Percentiles rank a stretch among this genome's conserved stretches.
These are phyloP conservation scores for Phytophthora foliorum DNA, from an alignment of 352 stramenopile species.

Conservation along the genomic window DNA sequence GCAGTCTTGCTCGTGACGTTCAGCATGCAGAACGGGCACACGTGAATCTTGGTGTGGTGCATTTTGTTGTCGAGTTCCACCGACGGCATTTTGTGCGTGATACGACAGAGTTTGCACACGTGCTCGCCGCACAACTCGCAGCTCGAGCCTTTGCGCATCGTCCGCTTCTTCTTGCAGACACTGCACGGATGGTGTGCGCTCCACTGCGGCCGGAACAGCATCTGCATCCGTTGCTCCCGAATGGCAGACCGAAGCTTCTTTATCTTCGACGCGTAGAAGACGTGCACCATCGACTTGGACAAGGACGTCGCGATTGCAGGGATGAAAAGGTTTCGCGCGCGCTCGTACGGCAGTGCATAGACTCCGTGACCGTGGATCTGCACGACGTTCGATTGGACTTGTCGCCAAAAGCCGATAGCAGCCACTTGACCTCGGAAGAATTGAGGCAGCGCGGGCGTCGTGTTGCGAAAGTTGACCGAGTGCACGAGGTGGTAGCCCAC, in stretches of 20 bases:
- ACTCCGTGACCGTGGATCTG: constrained; percentile 36
- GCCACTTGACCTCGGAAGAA: constrained; percentile 37
- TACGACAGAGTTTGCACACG: constrained; percentile 33
- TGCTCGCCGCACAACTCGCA: constrained; percentile 36
- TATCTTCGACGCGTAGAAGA: constrained; percentile 38
- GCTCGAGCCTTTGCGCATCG: constrained; percentile 32
- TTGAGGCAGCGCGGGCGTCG: constrained; percentile 18
- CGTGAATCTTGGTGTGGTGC: constrained; percentile 27
- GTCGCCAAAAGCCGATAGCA: constrained; percentile 34
- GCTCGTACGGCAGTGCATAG: constrained; percentile 28
- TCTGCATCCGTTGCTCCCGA: constrained; percentile 30
- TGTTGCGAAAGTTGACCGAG: constrained; percentile 30
- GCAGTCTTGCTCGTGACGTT: constrained; percentile 27
- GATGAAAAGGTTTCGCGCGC: constrained; percentile 31
- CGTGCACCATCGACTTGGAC: constrained; percentile 36
- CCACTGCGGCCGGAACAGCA: constrained; percentile 26
- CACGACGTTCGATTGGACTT: constrained; percentile 31
- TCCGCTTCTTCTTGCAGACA: constrained; percentile 41
- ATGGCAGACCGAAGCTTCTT: constrained; percentile 34
- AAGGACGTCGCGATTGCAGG: constrained; percentile 31
- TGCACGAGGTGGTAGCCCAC: constrained; percentile 36
- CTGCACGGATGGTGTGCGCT: constrained; percentile 25
- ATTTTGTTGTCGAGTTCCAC: constrained; percentile 42
- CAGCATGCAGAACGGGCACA: constrained; percentile 34
- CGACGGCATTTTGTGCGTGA: constrained; percentile 33